Evolutionary conservation across 371 early-diverging fungal species (phyloP).

Genomic region (Caulochytrium protostelioides): DNA sequence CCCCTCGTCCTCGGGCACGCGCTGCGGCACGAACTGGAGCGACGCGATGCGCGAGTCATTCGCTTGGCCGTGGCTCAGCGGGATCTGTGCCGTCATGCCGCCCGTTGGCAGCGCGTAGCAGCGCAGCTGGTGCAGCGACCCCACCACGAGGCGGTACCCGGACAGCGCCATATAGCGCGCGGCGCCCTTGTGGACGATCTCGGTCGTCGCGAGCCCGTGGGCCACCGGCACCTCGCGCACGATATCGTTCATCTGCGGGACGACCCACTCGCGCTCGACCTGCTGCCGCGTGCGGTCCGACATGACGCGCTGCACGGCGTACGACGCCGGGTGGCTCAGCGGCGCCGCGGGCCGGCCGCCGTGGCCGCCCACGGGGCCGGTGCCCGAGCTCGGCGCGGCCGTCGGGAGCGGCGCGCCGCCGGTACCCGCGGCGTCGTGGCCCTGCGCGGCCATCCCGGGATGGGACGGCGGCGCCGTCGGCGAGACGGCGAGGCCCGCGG

Average conservation of each 20-base stretch:
- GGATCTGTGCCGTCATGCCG: no score
- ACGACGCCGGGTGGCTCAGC: no score
- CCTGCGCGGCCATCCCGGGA: background rate
- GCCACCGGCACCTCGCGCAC: no score
- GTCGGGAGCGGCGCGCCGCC: background rate
- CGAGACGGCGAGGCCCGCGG: no score
- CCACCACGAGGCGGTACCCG: no score
- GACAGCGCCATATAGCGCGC: constrained; percentile 8
- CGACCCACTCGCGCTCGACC: no score
- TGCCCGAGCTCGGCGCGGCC: constrained; percentile 1
- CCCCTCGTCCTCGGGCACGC: constrained; percentile 24
- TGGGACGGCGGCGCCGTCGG: background rate
- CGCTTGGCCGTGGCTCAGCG: background rate
- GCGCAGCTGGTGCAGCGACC: no score
- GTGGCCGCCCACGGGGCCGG: constrained; percentile 5
- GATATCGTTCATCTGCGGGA: no score
- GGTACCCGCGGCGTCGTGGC: background rate
- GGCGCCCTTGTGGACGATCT: constrained; percentile 9
- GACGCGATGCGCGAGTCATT: background rate
- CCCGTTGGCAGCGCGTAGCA: constrained; percentile 3
- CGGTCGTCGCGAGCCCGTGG: constrained; percentile 7
- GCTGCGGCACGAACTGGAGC: constrained; percentile 5
- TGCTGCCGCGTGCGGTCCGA: no score
- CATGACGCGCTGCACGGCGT: no score
- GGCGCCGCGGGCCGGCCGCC: constrained; percentile 5